Base-by-base conservation (phyloP, 164 flowering plant species). In the Litsea cubeba region DNA sequence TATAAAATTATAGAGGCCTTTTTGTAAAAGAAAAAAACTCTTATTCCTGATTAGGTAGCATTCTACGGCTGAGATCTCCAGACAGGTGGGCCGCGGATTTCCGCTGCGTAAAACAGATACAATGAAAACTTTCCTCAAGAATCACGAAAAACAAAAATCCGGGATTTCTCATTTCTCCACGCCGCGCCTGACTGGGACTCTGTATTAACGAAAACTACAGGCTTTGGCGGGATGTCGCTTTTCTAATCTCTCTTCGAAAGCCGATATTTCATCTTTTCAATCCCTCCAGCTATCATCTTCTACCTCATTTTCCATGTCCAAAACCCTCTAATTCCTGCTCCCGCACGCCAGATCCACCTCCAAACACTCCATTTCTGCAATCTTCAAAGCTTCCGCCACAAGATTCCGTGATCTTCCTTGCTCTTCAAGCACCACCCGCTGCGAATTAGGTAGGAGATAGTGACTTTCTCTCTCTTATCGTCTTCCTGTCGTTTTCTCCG, bases 221-320 rank as follows among this genome's bases (percentile, higher is more conserved):
- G 74, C 73, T 79, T 79, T 76, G 81, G 81, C 81, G 81, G 78
- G 78, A 75, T 70, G 67, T 73, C 68, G 40, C 73, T 66, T 76
- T 65, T 68, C n/a, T 79, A 60, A 68, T 72, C 76, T 3, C 58
- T 11, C 62, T 69, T 49, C 46, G 23, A 20, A 78, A 77, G 14
- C 58, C 17, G n/a, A 57, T 51, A 65, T 70, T 68, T 40, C 73
- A 72, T 46, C 60, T 40, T 40, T 51, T 69, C 70, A 62, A 65
- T 70, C 64, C n/a, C 62, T n/a, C 12, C 4, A 54, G 30, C 46
- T 17, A 46, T 25, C 46, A 1, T 26, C 72, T 28, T 60, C 66
- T 25, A 8, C 49, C 26, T 62, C 12, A 20, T 50, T 7, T 68
- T 51, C 54, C 62, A 78, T 74, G 77, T 68, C 71, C 64, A 71